phyloP scores from a whole-genome alignment of 139 green algal genomes.

The Chlamydomonas eustigma region DNA sequence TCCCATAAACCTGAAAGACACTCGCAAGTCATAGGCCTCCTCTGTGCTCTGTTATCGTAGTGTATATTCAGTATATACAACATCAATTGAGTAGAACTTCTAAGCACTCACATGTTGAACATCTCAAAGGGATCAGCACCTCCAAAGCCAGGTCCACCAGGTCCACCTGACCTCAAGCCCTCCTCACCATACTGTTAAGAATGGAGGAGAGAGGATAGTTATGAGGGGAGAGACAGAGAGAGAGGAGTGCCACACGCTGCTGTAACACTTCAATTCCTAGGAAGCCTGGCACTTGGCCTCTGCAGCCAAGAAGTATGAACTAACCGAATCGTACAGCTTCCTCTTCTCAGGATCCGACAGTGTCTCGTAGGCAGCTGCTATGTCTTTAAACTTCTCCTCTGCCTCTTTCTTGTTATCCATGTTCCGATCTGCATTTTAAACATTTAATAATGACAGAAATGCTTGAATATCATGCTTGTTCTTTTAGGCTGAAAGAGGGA shows the following conservation, averaged over 20 bases:
- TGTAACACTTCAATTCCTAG: too few relatives aligned
- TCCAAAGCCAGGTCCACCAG: conserved; percentile 24
- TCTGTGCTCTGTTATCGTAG: too few relatives aligned
- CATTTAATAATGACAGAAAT: too few relatives aligned
- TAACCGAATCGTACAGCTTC: conserved; percentile 70
- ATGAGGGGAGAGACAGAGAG: not conserved
- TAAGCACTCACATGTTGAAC: conserved; percentile 15
- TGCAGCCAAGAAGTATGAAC: too few relatives aligned
- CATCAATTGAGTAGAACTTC: too few relatives aligned
- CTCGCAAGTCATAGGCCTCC: too few relatives aligned
- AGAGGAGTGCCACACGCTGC: too few relatives aligned
- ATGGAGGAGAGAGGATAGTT: not conserved
- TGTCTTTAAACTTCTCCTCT: conserved; percentile 69
- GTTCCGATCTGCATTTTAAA: conserved; percentile 70
- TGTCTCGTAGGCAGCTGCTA: conserved; percentile 70
- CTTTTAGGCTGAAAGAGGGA: too few relatives aligned
- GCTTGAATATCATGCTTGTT: too few relatives aligned
- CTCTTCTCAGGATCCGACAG: conserved; percentile 77
- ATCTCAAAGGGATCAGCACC: conserved; percentile 7
- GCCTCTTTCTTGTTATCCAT: conserved; percentile 73
- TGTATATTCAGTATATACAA: too few relatives aligned
- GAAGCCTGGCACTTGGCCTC: too few relatives aligned
- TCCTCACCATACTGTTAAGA: conserved; percentile 65
- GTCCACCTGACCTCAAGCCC: conserved; percentile 46
- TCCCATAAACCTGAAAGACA: conserved; percentile 56